These are phyloP conservation scores for Setaria viridis DNA, from an alignment of 202 grass and related monocot genomes.

Conservation along the genomic window DNA sequence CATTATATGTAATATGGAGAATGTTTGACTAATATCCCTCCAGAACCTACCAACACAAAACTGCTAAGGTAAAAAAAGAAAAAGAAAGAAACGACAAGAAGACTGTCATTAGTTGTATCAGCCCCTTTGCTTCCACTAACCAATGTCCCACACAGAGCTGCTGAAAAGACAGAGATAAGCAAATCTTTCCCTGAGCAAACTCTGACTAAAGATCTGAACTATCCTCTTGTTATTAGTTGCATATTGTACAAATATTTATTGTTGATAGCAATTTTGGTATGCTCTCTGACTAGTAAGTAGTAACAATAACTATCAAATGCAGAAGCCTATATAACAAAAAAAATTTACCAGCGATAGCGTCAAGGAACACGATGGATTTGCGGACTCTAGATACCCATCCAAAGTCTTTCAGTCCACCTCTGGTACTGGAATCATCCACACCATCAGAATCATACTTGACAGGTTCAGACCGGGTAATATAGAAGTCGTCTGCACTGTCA, in stretches of 20 bases:
- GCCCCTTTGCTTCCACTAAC: no score
- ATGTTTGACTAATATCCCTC: background rate
- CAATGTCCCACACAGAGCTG: no score
- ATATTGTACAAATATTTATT: no score
- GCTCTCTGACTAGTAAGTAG: background rate
- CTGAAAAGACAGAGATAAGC: no score
- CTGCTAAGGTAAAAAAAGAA: no score
- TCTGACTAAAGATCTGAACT: no score
- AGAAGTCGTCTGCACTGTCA: background rate
- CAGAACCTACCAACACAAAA: no score
- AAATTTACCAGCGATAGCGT: background rate
- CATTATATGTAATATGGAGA: background rate
- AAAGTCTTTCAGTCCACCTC: background rate
- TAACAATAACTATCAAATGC: background rate
- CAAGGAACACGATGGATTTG: background rate
- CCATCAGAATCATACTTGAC: constrained; percentile 4
- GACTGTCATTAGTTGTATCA: no score
- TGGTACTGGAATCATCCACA: background rate
- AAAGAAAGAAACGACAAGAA: no score
- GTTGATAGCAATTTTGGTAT: background rate
- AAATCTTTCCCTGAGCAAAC: no score
- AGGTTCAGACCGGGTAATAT: background rate
- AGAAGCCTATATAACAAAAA: background rate
- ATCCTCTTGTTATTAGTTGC: no score
- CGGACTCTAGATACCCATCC: background rate